A percentile compares a stretch with the other conserved stretches of the same genome.
Evolutionary conservation across 805 yeast genomes (phyloP).

Genomic region (Naumovozyma baii): DNA sequence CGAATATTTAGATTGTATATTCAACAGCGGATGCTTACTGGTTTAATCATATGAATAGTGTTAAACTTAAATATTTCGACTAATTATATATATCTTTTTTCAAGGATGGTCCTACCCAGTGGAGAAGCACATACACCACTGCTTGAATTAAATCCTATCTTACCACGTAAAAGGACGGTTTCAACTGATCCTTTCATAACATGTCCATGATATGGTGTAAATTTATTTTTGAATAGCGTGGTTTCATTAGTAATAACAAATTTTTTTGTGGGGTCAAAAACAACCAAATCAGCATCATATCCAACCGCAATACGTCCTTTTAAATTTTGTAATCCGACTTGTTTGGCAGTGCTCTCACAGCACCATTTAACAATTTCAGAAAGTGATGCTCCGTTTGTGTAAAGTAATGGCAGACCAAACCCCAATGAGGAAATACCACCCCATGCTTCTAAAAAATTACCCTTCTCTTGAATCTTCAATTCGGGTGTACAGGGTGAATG

Average conservation of each 20-base stretch:
- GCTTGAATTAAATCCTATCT: constrained; percentile 45
- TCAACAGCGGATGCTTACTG: too few relatives aligned
- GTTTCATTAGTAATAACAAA: constrained; percentile 45
- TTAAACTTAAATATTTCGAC: too few relatives aligned
- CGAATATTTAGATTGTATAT: too few relatives aligned
- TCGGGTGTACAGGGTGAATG: constrained; percentile 96
- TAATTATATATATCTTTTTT: background rate
- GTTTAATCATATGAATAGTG: too few relatives aligned
- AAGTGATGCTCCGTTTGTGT: constrained; percentile 57
- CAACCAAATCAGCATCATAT: constrained; percentile 77
- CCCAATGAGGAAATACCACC: constrained; percentile 95
- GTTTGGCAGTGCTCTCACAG: constrained; percentile 71
- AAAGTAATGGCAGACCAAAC: constrained; percentile 71
- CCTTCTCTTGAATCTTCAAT: constrained; percentile 67
- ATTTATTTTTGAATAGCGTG: constrained; percentile 71
- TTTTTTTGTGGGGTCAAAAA: constrained; percentile 57
- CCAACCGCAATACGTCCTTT: constrained; percentile 73
- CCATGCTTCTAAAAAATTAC: constrained; percentile 91
- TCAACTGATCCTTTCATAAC: constrained; percentile 61
- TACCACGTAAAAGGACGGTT: constrained; percentile 75
- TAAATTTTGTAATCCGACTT: constrained; percentile 61
- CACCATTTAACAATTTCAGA: constrained; percentile 73
- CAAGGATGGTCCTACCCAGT: constrained; percentile 38
- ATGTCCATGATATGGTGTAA: constrained; percentile 78
- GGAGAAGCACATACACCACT: constrained; percentile 49